A percentile compares a stretch with the other conserved stretches of the same genome.
These are phyloP conservation scores for Alternaria incomplexa DNA, from an alignment of 2,329 filamentous ascomycete species.

Conservation along the genomic window DNA sequence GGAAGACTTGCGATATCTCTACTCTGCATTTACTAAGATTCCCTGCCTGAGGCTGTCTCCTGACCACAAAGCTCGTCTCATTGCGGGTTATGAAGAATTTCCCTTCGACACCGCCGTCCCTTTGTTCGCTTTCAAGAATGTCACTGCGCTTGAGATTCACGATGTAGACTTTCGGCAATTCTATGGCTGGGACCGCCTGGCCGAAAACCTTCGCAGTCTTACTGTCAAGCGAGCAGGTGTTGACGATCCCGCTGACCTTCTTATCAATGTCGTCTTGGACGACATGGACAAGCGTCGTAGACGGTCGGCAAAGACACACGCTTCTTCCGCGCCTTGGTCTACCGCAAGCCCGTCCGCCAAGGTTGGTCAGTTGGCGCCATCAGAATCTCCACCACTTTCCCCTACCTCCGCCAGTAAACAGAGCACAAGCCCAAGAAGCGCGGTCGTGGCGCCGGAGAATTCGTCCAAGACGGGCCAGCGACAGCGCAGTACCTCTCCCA, in stretches of 20 bases:
- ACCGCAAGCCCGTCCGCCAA: conserved; percentile 67
- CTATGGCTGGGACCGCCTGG: conserved; percentile 93
- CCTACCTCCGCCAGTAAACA: conserved; percentile 50
- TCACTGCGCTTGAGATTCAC: conserved; percentile 90
- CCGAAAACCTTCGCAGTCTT: conserved; percentile 88
- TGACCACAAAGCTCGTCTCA: conserved; percentile 90
- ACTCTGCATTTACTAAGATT: conserved; percentile 98
- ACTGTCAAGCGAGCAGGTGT: conserved; percentile 86
- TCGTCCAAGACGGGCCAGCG: conserved; percentile 49
- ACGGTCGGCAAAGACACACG: conserved; percentile 83
- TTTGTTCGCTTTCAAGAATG: conserved; percentile 95
- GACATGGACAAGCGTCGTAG: conserved; percentile 93
- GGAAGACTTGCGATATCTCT: conserved; percentile 91
- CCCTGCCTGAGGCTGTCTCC: conserved; percentile 87
- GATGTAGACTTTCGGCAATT: conserved; percentile 97
- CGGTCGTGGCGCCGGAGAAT: conserved; percentile 65
- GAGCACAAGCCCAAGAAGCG: conserved; percentile 56
- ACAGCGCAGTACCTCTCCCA: conserved; percentile 81
- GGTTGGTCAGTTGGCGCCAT: conserved; percentile 70
- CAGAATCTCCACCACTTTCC: conserved; percentile 65
- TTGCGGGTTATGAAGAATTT: conserved; percentile 94
- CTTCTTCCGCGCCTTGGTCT: conserved; percentile 75
- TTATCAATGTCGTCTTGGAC: conserved; percentile 92
- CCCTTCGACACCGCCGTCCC: conserved; percentile 97
- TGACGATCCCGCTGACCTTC: conserved; percentile 86